Evolutionary conservation across 116 monocot species (phyloP), one percentile per base, ranked within the genome.

Genomic region (Papilionanthe hybrid): DNA sequence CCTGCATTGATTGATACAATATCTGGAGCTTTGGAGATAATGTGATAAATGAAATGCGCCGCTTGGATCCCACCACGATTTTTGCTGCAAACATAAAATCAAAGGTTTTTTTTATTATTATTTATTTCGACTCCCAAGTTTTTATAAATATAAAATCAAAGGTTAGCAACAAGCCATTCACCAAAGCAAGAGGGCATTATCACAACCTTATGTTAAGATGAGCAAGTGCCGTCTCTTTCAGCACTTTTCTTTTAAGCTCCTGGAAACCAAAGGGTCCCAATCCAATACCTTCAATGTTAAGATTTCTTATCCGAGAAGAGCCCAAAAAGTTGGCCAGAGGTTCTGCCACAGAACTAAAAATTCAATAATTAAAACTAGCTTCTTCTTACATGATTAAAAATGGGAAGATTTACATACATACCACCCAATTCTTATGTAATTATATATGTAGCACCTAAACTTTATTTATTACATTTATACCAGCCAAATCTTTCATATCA

Each of bases 251-350:
- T 76, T 90, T 84, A 67, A 95, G 90, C 55, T 87, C 87, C 86
- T 84, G 83, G 81, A 99, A 99, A 22, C 95, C 99, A 19, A 42
- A 60, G 25, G 85, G 55, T 30, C 89, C 99, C 79, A 95, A 78
- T 25, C 89, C 95, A 81, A 93, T 86, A 80, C 86, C 95, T 88
- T 90, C 95, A 86, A 95, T 90, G 80, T 99, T 92, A 72, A 99
- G 86, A 45, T 71, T 71, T 80, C 81, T 89, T 42, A 99, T 73
- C 77, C 65, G 30, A 11, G 90, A 88, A 19, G 56, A 32, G 29
- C 85, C 81, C 71, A 99, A 79, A 58, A 95, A 86, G 79, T 89
- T 88, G 9, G 89, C 90, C 77, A 99, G 77, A 43, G 78, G 43
- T 78, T 56, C 53, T 78, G 85, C 93, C 29, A 98, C 77, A 80